phyloP scores from a whole-genome alignment of 1,139 yeast genomes.

The Starmera stellimalicola region DNA sequence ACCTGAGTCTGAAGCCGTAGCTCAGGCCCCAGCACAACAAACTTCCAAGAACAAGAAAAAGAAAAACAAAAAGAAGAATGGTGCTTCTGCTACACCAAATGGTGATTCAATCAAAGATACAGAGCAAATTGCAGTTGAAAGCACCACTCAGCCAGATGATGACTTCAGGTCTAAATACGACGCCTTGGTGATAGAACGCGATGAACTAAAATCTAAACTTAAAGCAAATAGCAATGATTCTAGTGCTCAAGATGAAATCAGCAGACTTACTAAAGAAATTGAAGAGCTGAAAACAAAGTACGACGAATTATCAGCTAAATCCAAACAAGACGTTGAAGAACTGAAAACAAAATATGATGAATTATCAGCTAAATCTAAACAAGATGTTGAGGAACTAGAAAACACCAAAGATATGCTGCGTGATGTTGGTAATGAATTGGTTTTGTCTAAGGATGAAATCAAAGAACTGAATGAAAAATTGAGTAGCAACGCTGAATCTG shows the following conservation, averaged over 20 bases:
- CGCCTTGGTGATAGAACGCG: conserved; percentile 9
- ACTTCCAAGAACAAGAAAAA: conserved; percentile 8
- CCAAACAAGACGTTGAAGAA: conserved; percentile 15
- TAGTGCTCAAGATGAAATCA: background rate
- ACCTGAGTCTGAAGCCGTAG: background rate
- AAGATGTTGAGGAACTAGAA: conserved; percentile 18
- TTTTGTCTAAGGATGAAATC: conserved; percentile 37
- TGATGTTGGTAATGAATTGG: conserved; percentile 69
- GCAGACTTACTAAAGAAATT: background rate
- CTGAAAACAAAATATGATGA: conserved; percentile 7
- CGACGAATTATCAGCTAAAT: conserved; percentile 4
- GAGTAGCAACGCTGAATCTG: conserved; percentile 22
- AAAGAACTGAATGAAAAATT: conserved; percentile 20
- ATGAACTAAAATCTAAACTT: conserved; percentile 9
- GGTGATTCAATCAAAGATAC: conserved; percentile 6
- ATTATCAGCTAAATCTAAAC: conserved; percentile 3
- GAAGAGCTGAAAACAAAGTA: background rate
- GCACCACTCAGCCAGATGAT: background rate
- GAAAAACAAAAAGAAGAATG: conserved; percentile 14
- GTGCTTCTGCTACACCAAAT: background rate
- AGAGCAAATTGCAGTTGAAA: conserved; percentile 3
- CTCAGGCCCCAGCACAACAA: conserved; percentile 1
- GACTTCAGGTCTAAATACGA: conserved; percentile 10
- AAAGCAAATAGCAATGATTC: conserved; percentile 1
- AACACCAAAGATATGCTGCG: conserved; percentile 61